These are phyloP conservation scores for Tetracentron sinense DNA, from an alignment of 164 flowering plant species.

Conservation along the genomic window DNA sequence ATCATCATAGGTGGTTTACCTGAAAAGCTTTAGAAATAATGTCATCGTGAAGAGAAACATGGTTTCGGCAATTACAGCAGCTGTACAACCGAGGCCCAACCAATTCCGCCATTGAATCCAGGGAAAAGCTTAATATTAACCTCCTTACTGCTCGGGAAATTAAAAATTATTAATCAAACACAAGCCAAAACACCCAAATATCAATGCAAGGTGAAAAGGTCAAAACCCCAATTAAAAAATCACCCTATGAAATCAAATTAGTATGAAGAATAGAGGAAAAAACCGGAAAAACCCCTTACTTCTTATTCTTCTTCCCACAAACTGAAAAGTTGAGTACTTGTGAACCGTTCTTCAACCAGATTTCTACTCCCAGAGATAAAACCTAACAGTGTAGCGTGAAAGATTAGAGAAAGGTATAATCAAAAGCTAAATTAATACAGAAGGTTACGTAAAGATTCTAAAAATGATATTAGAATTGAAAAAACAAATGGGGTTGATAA, in stretches of 20 bases:
- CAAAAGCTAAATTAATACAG: too few relatives aligned
- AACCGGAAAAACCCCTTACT: too few relatives aligned
- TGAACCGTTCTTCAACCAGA: not conserved
- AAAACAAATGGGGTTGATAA: too few relatives aligned
- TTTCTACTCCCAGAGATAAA: not conserved
- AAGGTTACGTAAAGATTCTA: too few relatives aligned
- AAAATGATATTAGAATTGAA: too few relatives aligned
- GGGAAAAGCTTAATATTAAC: constrained; percentile 3
- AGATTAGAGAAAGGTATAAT: not conserved
- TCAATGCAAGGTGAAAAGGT: too few relatives aligned
- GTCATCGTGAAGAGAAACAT: constrained; percentile 72
- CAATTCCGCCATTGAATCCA: constrained; percentile 47
- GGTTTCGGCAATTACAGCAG: constrained; percentile 68
- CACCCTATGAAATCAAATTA: too few relatives aligned
- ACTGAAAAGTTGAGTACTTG: not conserved
- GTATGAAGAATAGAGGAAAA: too few relatives aligned
- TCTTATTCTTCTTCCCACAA: not conserved
- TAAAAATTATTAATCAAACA: constrained; percentile 4
- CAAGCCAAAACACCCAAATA: too few relatives aligned
- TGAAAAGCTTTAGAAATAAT: constrained; percentile 61
- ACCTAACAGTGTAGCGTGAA: not conserved
- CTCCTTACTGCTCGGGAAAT: constrained; percentile 1
- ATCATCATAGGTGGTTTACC: constrained; percentile 28
- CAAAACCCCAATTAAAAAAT: too few relatives aligned
- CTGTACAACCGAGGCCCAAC: constrained; percentile 57